Evolutionary conservation across 306 rosid genomes (phyloP).

Genomic region (Lablab purpureus): DNA sequence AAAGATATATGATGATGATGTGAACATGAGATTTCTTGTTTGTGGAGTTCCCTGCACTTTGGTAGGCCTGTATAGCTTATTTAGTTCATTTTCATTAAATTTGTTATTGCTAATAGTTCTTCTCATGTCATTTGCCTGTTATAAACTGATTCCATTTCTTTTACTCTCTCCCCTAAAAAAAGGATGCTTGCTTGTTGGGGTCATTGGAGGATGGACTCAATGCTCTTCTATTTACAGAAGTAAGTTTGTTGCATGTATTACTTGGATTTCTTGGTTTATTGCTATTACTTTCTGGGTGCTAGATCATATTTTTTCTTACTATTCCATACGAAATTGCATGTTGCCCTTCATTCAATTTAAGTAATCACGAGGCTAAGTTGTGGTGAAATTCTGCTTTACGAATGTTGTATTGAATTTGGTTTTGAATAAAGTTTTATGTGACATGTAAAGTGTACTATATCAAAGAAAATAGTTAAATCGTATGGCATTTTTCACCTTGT

Average conservation of each 20-base stretch:
- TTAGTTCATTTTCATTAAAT: constrained; percentile 31
- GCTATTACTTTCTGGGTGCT: constrained; percentile 39
- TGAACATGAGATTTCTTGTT: constrained; percentile 79
- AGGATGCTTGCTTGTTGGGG: constrained; percentile 78
- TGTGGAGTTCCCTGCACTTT: constrained; percentile 74
- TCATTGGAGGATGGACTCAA: constrained; percentile 94
- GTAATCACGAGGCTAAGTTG: constrained; percentile 12
- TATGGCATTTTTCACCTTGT: constrained; percentile 20
- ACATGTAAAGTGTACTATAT: background rate
- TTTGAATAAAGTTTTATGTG: constrained; percentile 28
- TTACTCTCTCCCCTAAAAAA: constrained; percentile 21
- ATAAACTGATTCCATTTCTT: constrained; percentile 38
- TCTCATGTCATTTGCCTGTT: constrained; percentile 7
- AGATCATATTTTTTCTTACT: background rate
- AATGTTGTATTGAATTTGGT: constrained; percentile 9
- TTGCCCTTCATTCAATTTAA: constrained; percentile 15
- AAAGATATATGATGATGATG: constrained; percentile 79
- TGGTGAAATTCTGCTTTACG: constrained; percentile 22
- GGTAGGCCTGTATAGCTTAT: constrained; percentile 58
- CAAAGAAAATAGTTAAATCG: constrained; percentile 2
- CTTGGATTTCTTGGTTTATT: constrained; percentile 40
- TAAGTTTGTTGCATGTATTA: constrained; percentile 53
- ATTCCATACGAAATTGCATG: constrained; percentile 1
- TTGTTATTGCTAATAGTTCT: constrained; percentile 31
- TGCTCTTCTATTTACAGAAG: constrained; percentile 87